phyloP scores from a whole-genome alignment of 2,329 filamentous ascomycete genomes.

The Scolecobasidium constrictum region DNA sequence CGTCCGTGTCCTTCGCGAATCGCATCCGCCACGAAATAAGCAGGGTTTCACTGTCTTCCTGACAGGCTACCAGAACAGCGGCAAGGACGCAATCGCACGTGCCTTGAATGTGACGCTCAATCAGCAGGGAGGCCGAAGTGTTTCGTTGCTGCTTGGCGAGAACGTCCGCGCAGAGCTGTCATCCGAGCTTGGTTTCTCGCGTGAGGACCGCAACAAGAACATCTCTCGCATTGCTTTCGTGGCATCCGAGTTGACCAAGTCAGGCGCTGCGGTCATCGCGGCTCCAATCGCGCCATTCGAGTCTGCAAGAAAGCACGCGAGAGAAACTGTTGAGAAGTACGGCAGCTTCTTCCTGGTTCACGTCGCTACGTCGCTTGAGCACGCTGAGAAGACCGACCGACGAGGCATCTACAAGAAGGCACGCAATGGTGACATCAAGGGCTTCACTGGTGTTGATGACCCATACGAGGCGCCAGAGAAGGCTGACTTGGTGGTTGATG shows the following conservation, averaged over 20 bases:
- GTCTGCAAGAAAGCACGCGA: slow-evolving; percentile 61
- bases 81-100: slow-evolving; percentile 93
- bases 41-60: slow-evolving; percentile 99
- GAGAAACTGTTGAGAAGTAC: slow-evolving; percentile 75
- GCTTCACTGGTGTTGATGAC: slow-evolving; percentile 96
- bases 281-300: slow-evolving; percentile 94
- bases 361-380: slow-evolving; percentile 83
- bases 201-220: slow-evolving; percentile 87
- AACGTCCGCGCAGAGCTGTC: slow-evolving; percentile 90
- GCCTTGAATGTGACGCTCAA: slow-evolving; percentile 95
- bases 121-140: slow-evolving; percentile 91
- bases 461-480: slow-evolving; percentile 81
- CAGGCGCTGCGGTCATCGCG: slow-evolving; percentile 89
- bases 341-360: slow-evolving; percentile 93
- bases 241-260: slow-evolving; percentile 83
- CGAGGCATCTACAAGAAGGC: slow-evolving; percentile 79
- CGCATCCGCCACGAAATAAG: slow-evolving; percentile 78
- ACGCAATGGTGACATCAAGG: slow-evolving; percentile 83
- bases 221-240: slow-evolving; percentile 95
- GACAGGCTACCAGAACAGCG: slow-evolving; percentile 90
- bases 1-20: slow-evolving; percentile 89
- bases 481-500: slow-evolving; percentile 74
- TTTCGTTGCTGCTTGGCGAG: slow-evolving; percentile 89
- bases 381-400: slow-evolving; percentile 92
- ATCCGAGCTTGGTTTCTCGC: slow-evolving; percentile 88